Percentiles rank a stretch among this genome's conserved stretches.
These are phyloP conservation scores for Calonectria pseudoreteaudii DNA, from an alignment of 2,329 filamentous ascomycete species.

Conservation along the genomic window DNA sequence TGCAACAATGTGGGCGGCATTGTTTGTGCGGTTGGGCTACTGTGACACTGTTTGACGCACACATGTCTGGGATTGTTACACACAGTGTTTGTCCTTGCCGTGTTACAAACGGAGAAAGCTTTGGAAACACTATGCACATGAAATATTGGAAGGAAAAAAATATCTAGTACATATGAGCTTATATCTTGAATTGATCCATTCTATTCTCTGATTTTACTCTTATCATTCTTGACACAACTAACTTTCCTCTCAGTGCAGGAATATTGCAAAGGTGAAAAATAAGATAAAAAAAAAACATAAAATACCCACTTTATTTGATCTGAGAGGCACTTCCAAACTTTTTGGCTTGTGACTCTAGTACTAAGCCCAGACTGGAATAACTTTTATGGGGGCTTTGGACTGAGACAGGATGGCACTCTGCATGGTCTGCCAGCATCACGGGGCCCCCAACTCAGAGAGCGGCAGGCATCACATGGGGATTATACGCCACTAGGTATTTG, in stretches of 20 bases:
- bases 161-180: background rate
- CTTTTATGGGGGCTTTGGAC: background rate
- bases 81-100: background rate
- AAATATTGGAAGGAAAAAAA: background rate
- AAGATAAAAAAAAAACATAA: background rate
- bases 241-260: background rate
- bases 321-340: background rate
- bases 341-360: background rate
- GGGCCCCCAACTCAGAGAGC: slow-evolving; percentile 16
- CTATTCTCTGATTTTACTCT: background rate
- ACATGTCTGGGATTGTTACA: background rate
- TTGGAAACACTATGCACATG: background rate
- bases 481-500: background rate
- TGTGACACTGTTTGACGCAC: background rate
- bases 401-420: slow-evolving; percentile 18
- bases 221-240: background rate
- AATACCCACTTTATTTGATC: background rate
- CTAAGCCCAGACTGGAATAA: background rate
- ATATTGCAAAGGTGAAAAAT: background rate
- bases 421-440: slow-evolving; percentile 13
- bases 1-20: background rate
- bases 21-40: background rate
- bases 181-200: background rate
- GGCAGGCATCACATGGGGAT: slow-evolving; percentile 16
- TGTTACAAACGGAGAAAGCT: background rate